phyloP scores from a whole-genome alignment of 2,329 filamentous ascomycete species.

The Alternaria incomplexa region DNA sequence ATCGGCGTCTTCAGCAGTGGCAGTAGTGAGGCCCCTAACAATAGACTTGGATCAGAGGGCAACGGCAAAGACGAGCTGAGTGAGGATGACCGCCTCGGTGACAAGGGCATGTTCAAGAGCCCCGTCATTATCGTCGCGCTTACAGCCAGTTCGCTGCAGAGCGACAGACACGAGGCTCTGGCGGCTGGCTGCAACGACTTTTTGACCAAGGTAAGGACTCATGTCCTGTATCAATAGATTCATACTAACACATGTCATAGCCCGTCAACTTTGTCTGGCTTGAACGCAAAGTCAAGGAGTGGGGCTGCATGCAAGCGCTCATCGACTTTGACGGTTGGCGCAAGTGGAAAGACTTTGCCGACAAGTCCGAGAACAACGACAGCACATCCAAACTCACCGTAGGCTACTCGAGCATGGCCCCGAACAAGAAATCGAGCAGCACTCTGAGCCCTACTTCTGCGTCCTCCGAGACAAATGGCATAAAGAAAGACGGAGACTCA shows the following conservation, averaged over 20 bases:
- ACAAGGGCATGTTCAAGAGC: conserved; percentile 80
- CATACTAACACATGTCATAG: conserved; percentile 55
- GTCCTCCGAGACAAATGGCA: conserved; percentile 31
- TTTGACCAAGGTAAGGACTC: conserved; percentile 79
- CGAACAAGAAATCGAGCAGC: conserved; percentile 26
- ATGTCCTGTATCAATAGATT: background rate
- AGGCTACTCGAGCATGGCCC: conserved; percentile 40
- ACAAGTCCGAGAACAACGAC: conserved; percentile 43
- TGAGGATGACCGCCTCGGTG: conserved; percentile 72
- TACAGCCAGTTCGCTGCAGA: conserved; percentile 92
- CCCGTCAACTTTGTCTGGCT: conserved; percentile 98
- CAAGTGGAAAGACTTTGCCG: conserved; percentile 85
- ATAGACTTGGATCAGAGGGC: conserved; percentile 47
- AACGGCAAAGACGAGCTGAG: conserved; percentile 46
- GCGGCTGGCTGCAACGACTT: conserved; percentile 98
- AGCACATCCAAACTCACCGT: conserved; percentile 43
- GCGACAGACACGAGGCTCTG: conserved; percentile 91
- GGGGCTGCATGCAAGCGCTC: conserved; percentile 99
- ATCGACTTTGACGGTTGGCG: conserved; percentile 99
- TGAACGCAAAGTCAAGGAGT: conserved; percentile 97
- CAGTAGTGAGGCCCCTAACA: conserved; percentile 51
- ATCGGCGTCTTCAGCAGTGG: conserved; percentile 82
- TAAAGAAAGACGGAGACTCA: conserved; percentile 30
- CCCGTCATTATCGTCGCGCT: conserved; percentile 97
- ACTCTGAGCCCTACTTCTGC: conserved; percentile 22